These are phyloP conservation scores for Yamadazyma pseudoaaseri DNA, from an alignment of 1,139 yeast species.

Conservation along the genomic window DNA sequence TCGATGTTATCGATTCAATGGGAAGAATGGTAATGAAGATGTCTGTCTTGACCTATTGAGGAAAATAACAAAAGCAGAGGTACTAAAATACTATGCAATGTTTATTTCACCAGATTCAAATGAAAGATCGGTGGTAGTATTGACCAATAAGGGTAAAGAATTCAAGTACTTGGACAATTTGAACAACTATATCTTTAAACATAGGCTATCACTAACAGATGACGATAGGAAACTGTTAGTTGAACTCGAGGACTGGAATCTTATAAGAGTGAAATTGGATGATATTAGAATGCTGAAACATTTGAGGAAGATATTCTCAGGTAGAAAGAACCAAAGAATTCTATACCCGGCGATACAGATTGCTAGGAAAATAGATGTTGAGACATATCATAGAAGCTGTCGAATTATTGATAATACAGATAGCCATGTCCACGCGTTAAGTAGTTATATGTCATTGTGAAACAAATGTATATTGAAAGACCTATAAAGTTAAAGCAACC, in stretches of 20 bases:
- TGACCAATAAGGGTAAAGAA: background rate
- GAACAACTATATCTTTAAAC: no score
- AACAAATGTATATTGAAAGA: no score
- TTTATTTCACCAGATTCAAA: constrained; percentile 37
- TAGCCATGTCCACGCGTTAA: background rate
- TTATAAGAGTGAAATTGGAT: no score
- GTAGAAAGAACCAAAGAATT: no score
- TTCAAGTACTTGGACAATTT: no score
- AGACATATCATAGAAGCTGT: background rate
- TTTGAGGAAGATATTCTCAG: no score
- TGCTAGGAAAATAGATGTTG: background rate
- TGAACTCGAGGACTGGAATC: no score
- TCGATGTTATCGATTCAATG: constrained; percentile 36
- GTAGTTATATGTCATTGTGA: background rate
- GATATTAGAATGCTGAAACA: no score
- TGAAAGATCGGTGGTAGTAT: constrained; percentile 24
- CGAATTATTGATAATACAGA: background rate
- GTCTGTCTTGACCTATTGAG: constrained; percentile 26
- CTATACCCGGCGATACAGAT: no score
- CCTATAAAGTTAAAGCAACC: no score
- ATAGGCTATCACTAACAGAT: no score
- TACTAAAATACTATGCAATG: constrained; percentile 28
- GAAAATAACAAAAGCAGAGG: constrained; percentile 23
- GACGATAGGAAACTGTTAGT: no score
- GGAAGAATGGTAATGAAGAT: constrained; percentile 31